Conservation (phyloP, 805 yeast genomes). For the Candida tallmaniae region DNA sequence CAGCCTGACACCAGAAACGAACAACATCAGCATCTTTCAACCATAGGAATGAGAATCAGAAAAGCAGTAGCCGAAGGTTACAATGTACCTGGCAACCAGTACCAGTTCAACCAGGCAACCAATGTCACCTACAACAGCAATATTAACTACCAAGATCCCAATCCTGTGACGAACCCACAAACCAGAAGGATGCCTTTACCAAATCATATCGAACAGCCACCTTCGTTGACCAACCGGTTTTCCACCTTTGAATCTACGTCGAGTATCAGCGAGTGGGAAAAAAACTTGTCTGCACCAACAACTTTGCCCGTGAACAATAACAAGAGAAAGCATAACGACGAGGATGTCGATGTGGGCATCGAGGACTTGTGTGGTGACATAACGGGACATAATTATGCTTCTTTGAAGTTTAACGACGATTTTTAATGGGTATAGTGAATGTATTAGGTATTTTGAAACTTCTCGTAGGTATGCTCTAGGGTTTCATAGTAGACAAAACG, state of each 20-base stretch:
- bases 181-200: conserved; percentile 39
- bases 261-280: conserved; percentile 32
- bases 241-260: conserved; percentile 36
- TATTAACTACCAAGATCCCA: conserved; percentile 6
- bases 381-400: conserved; percentile 30
- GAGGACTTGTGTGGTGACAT: background rate
- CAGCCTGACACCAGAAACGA: conserved; percentile 3
- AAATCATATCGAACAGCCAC: conserved; percentile 36
- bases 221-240: conserved; percentile 37
- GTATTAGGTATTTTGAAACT: too few species aligned
- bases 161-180: conserved; percentile 4
- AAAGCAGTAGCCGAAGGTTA: conserved; percentile 65
- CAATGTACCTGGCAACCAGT: conserved; percentile 10
- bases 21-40: conserved; percentile 34
- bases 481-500: too few species aligned
- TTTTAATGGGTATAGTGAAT: too few species aligned
- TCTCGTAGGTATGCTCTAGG: too few species aligned
- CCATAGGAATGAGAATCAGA: conserved; percentile 69
- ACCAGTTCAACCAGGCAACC: conserved; percentile 4
- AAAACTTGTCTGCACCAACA: conserved; percentile 7
- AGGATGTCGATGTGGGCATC: background rate
- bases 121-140: conserved; percentile 2
- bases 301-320: conserved; percentile 15
- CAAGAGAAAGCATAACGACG: conserved; percentile 4
- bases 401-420: conserved; percentile 44